Percentiles rank a stretch among this genome's conserved stretches.
Evolutionary conservation across 768 basidiomycete species (phyloP).

Genomic region (Tulasnella sp.): DNA sequence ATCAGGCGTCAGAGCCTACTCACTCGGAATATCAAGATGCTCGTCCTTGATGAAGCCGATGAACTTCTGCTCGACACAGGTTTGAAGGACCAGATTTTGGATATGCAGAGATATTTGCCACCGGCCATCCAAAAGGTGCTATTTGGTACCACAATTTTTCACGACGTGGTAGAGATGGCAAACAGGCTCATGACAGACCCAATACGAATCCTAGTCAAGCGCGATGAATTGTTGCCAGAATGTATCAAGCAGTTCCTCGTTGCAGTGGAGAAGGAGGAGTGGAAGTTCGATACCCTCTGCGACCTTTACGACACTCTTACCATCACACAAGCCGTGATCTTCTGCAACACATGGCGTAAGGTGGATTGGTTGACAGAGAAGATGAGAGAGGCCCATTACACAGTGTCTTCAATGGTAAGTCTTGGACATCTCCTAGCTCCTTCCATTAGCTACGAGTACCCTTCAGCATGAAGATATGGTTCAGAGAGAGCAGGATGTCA

Average conservation of each 20-base stretch:
- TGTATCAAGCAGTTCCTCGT: slow-evolving; percentile 96
- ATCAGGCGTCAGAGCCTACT: slow-evolving; percentile 86
- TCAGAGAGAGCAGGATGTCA: slow-evolving; percentile 88
- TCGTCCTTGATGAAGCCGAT: slow-evolving; percentile 89
- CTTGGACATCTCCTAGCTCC: background rate
- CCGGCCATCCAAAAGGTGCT: slow-evolving; percentile 95
- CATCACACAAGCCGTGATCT: slow-evolving; percentile 98
- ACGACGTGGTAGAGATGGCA: slow-evolving; percentile 97
- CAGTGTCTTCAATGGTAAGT: slow-evolving; percentile 66
- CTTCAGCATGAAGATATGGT: slow-evolving; percentile 80
- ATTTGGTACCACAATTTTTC: slow-evolving; percentile 88
- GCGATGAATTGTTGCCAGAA: slow-evolving; percentile 96
- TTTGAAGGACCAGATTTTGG: slow-evolving; percentile 99
- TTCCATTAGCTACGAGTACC: background rate
- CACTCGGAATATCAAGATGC: slow-evolving; percentile 97
- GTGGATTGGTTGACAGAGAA: slow-evolving; percentile 99
- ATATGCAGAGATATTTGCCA: slow-evolving; percentile 94
- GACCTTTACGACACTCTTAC: slow-evolving; percentile 97
- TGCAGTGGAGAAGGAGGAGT: slow-evolving; percentile 98
- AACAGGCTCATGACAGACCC: slow-evolving; percentile 99
- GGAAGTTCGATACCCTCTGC: slow-evolving; percentile 97
- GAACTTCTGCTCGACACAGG: slow-evolving; percentile 92
- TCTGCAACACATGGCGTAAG: slow-evolving; percentile 97
- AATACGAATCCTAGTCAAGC: slow-evolving; percentile 95
- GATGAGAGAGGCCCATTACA: slow-evolving; percentile 98